phyloP scores from a whole-genome alignment of 1,284 basidiomycete species.

The Xerocomus amazonicus region DNA sequence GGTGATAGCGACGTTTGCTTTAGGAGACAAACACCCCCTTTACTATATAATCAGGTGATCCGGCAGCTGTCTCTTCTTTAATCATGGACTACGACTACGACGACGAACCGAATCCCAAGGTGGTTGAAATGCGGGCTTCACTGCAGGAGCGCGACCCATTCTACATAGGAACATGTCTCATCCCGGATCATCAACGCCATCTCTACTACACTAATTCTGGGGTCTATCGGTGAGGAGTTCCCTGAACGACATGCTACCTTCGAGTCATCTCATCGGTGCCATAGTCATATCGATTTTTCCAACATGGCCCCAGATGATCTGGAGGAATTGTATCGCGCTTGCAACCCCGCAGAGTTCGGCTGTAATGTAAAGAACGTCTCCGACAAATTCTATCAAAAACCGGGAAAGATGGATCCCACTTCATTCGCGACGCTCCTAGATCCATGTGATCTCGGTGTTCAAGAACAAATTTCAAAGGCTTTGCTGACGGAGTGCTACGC shows the following conservation, averaged over 20 bases:
- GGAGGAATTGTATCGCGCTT: slow-evolving; percentile 6
- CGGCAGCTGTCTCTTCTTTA: no score
- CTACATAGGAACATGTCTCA: slow-evolving; percentile 4
- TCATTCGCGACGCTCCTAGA: slow-evolving; percentile 31
- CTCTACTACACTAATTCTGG: slow-evolving; percentile 5
- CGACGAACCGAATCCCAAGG: neutral
- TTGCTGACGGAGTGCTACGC: slow-evolving; percentile 33
- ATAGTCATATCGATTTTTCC: slow-evolving; percentile 11
- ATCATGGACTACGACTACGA: no score
- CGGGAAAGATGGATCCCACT: slow-evolving; percentile 31
- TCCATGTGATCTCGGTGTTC: slow-evolving; percentile 12
- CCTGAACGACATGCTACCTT: no score
- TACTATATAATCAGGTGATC: no score
- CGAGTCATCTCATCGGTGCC: neutral
- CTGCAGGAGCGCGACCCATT: slow-evolving; percentile 1
- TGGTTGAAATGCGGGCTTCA: neutral
- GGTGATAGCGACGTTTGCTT: no score
- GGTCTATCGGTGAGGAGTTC: slow-evolving; percentile 1
- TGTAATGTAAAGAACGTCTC: slow-evolving; percentile 4
- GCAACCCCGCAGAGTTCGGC: slow-evolving; percentile 15
- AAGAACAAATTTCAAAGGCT: slow-evolving; percentile 21
- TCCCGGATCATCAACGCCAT: slow-evolving; percentile 6
- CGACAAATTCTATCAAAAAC: slow-evolving; percentile 30
- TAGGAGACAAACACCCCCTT: no score
- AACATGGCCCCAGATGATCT: neutral